Percentiles rank a stretch among this genome's conserved stretches.
These are phyloP conservation scores for Russula virescens DNA, from an alignment of 768 basidiomycete genomes.

Conservation along the genomic window DNA sequence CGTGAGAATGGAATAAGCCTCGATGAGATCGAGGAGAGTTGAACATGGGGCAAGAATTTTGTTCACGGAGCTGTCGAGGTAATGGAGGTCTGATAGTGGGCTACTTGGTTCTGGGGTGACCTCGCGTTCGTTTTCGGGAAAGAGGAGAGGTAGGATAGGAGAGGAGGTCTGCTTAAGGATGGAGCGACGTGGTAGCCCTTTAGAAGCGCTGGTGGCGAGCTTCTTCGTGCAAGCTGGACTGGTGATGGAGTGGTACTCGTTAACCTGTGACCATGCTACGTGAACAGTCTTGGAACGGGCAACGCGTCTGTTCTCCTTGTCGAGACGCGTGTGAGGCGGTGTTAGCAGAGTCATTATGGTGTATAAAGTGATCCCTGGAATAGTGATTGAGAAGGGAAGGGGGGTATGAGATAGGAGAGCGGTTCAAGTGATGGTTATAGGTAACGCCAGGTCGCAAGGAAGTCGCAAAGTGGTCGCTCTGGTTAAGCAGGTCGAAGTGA, in stretches of 20 bases:
- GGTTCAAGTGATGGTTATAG: neutral
- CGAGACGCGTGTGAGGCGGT: conserved; percentile 53
- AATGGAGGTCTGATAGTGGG: conserved; percentile 56
- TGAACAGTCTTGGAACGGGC: conserved; percentile 30
- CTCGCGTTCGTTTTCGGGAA: conserved; percentile 46
- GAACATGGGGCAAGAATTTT: conserved; percentile 48
- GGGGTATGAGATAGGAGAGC: neutral
- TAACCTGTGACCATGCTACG: conserved; percentile 50
- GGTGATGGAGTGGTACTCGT: conserved; percentile 42
- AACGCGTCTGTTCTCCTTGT: conserved; percentile 44
- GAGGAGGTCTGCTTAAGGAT: conserved; percentile 57
- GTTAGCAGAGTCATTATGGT: conserved; percentile 48
- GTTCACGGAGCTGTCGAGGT: conserved; percentile 59
- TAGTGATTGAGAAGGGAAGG: neutral
- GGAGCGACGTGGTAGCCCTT: conserved; percentile 49
- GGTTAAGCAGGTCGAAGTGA: too few relatives aligned
- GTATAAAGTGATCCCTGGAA: neutral
- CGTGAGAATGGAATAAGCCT: conserved; percentile 66
- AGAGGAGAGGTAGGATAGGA: conserved; percentile 33
- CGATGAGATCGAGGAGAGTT: conserved; percentile 54
- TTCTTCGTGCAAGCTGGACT: conserved; percentile 25
- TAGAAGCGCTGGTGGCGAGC: conserved; percentile 31
- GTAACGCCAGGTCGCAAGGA: neutral
- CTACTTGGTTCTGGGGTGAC: conserved; percentile 72
- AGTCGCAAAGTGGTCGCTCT: too few relatives aligned